Percentiles rank a stretch among this genome's conserved stretches.
Evolutionary conservation across 495 filamentous ascomycete genomes (phyloP).

Genomic region (Aspergillus coremiiformis): DNA sequence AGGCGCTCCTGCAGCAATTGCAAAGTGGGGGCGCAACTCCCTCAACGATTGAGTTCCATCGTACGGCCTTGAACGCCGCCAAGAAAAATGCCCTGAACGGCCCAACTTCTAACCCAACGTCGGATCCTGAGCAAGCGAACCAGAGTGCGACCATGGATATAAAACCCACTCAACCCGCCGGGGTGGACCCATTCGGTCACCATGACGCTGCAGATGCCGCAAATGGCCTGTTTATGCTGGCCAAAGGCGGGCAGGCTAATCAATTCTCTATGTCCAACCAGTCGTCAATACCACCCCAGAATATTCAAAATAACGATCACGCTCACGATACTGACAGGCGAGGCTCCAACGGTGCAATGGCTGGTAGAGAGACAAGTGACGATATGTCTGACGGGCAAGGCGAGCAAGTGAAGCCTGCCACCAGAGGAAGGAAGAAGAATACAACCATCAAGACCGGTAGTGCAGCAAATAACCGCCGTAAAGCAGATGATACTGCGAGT

Average conservation of each 20-base stretch:
- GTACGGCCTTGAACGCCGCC: conserved; percentile 78
- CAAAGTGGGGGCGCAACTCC: conserved; percentile 80
- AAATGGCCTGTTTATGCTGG: conserved; percentile 88
- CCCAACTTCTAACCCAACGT: conserved; percentile 44
- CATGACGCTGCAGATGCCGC: conserved; percentile 92
- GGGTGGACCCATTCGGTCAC: conserved; percentile 61
- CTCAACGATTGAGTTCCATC: conserved; percentile 86
- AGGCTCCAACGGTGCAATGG: conserved; percentile 31
- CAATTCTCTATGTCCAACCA: conserved; percentile 49
- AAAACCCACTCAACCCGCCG: conserved; percentile 36
- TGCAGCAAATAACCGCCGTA: conserved; percentile 58
- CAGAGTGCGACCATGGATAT: conserved; percentile 44
- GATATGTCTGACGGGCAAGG: conserved; percentile 66
- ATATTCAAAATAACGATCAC: conserved; percentile 37
- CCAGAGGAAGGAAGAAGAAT: conserved; percentile 63
- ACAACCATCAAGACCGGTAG: conserved; percentile 36
- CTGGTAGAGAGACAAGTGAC: conserved; percentile 54
- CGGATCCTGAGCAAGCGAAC: conserved; percentile 42
- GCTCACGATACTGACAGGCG: conserved; percentile 23
- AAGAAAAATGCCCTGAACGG: conserved; percentile 47
- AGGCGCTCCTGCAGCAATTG: conserved; percentile 69
- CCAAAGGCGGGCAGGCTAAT: conserved; percentile 53
- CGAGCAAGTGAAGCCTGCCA: conserved; percentile 56
- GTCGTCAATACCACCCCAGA: conserved; percentile 26
- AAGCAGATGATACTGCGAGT: conserved; percentile 64